These are phyloP conservation scores for Arctostaphylos glauca DNA, from an alignment of 148 eudicot genomes.

Conservation along the genomic window DNA sequence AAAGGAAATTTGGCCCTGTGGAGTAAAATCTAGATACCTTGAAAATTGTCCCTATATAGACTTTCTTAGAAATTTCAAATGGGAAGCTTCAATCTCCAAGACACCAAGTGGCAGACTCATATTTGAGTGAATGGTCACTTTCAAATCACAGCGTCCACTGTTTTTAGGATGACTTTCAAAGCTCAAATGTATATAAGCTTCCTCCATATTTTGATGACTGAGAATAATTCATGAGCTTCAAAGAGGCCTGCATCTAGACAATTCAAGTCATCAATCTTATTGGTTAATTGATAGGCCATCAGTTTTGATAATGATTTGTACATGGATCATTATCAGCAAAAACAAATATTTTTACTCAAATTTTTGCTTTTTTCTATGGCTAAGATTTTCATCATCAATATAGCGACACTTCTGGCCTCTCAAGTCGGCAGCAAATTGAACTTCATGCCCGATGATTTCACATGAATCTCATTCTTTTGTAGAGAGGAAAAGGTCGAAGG, in stretches of 20 bases:
- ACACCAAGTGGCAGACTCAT: not conserved
- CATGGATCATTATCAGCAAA: not conserved
- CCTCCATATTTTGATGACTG: not conserved
- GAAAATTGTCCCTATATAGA: not conserved
- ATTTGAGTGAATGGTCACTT: not conserved
- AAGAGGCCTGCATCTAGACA: conserved; percentile 14
- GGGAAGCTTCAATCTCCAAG: not conserved
- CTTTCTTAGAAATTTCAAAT: not conserved
- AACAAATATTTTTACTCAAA: not conserved
- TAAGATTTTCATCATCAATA: not conserved
- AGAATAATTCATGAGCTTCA: conserved; percentile 7
- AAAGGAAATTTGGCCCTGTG: too few species aligned
- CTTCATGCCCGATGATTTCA: not conserved
- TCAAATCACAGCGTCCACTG: not conserved
- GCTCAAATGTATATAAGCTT: not conserved
- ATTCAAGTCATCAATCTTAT: not conserved
- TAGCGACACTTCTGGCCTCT: not conserved
- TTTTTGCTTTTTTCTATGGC: not conserved
- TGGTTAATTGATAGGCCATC: not conserved
- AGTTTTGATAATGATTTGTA: not conserved
- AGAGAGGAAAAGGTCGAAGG: too few species aligned
- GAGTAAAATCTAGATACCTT: not conserved
- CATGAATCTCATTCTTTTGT: conserved; percentile 11
- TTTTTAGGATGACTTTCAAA: conserved; percentile 7
- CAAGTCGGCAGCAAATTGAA: not conserved